Conservation (phyloP, 139 green algal genomes). For the Chlorella sp. region DNA sequence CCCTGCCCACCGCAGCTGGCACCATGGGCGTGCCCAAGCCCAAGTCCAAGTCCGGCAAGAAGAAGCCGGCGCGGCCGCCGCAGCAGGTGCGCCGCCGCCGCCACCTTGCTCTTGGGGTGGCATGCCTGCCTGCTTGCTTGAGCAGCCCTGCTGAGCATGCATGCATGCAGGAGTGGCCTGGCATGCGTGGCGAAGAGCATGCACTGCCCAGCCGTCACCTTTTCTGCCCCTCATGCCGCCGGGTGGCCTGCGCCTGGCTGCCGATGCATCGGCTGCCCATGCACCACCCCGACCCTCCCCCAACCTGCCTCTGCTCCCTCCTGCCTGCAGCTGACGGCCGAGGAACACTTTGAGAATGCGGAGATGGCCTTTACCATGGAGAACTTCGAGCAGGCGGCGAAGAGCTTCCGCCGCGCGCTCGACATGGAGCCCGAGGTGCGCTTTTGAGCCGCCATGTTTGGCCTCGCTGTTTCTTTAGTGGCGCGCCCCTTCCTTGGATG, state of each 20-base stretch:
- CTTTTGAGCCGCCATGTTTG: background rate
- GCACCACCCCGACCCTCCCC: too few relatives aligned
- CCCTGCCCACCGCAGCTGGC: background rate
- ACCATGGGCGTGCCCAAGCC: constrained; percentile 16
- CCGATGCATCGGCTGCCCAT: background rate
- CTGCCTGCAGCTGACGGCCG: constrained; percentile 21
- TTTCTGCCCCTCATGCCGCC: background rate
- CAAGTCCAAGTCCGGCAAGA: constrained; percentile 13
- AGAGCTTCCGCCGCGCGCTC: constrained; percentile 26
- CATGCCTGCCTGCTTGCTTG: too few relatives aligned
- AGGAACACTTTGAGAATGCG: constrained; percentile 42
- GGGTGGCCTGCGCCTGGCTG: too few relatives aligned
- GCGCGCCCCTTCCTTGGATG: background rate
- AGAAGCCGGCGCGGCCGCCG: constrained; percentile 6
- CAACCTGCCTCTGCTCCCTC: background rate
- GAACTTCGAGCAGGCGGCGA: constrained; percentile 17
- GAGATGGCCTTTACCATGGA: constrained; percentile 37
- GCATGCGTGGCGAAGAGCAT: background rate
- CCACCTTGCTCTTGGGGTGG: too few relatives aligned
- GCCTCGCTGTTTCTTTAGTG: background rate
- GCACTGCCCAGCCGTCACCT: background rate
- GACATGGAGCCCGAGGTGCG: constrained; percentile 40
- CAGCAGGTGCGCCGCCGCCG: constrained; percentile 15
- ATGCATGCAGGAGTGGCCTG: background rate
- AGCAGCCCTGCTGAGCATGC: too few relatives aligned